phyloP scores from a whole-genome alignment of 2,329 filamentous ascomycete genomes.

The Fragosphaeria purpurea region DNA sequence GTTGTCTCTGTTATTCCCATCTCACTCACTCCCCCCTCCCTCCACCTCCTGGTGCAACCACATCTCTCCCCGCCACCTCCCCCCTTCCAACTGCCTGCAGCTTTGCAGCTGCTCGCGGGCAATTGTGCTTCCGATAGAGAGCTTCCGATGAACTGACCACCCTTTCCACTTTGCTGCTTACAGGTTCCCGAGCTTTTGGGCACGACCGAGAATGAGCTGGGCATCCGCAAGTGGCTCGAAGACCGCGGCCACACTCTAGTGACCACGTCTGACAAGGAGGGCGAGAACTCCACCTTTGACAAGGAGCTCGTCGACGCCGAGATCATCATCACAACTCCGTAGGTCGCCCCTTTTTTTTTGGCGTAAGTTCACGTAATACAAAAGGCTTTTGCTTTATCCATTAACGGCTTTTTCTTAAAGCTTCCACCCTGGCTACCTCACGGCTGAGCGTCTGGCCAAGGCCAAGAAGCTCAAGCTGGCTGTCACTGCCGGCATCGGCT shows the following conservation, averaged over 20 bases:
- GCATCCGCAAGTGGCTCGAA: conserved; percentile 94
- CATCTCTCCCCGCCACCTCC: too few species aligned
- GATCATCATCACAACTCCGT: conserved; percentile 98
- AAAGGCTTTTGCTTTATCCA: too few species aligned
- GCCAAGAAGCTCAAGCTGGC: conserved; percentile 99
- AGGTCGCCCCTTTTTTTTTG: conserved; percentile 17
- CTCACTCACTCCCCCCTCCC: too few species aligned
- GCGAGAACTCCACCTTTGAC: conserved; percentile 85
- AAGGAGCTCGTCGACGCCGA: conserved; percentile 93
- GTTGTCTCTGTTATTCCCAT: too few species aligned
- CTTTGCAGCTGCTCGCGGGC: background rate
- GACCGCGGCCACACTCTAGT: conserved; percentile 92
- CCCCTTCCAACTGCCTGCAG: too few species aligned
- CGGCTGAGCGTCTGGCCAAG: conserved; percentile 88
- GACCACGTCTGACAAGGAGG: conserved; percentile 96
- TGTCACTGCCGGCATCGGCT: conserved; percentile 94
- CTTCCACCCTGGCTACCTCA: conserved; percentile 98
- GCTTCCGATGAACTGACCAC: background rate
- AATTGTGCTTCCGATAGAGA: background rate
- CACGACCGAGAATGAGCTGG: conserved; percentile 97
- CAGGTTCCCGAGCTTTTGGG: conserved; percentile 72
- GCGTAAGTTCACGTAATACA: too few species aligned
- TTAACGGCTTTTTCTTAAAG: conserved; percentile 30
- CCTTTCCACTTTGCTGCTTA: background rate
- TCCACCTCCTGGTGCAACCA: too few species aligned